These are phyloP conservation scores for Begonia loranthoides DNA, from an alignment of 306 rosid species.

Conservation along the genomic window DNA sequence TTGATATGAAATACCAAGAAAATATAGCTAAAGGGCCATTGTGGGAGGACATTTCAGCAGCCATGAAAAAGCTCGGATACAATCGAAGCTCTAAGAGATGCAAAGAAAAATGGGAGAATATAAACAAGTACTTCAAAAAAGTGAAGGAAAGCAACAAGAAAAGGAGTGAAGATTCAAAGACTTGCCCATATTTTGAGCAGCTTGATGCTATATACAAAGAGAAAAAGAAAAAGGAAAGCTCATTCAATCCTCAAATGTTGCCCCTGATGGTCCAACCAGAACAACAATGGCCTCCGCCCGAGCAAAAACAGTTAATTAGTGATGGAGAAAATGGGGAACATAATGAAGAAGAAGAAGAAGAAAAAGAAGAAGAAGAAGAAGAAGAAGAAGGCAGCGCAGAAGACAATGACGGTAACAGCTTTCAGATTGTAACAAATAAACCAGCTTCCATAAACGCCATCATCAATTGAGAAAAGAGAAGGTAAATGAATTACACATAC, in stretches of 20 bases:
- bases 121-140: slow-evolving; percentile 95
- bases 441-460: too few species aligned
- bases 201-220: slow-evolving; percentile 60
- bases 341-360: background rate
- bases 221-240: slow-evolving; percentile 32
- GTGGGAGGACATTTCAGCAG: slow-evolving; percentile 80
- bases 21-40: slow-evolving; percentile 75
- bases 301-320: background rate
- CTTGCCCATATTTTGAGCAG: slow-evolving; percentile 73
- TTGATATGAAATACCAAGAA: slow-evolving; percentile 70
- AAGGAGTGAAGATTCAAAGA: slow-evolving; percentile 79
- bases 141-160: slow-evolving; percentile 84
- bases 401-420: background rate
- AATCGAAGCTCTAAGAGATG: slow-evolving; percentile 68
- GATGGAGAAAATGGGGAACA: background rate
- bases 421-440: background rate
- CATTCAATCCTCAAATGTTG: slow-evolving; percentile 10
- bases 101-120: slow-evolving; percentile 98
- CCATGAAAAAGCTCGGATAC: slow-evolving; percentile 62
- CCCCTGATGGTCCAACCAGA: slow-evolving; percentile 87
- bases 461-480: background rate
- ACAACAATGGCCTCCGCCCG: slow-evolving; percentile 92
- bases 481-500: background rate
- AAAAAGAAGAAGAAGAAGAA: background rate
- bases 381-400: background rate